Evolutionary conservation across 108 stramenopile genomes (phyloP).

Genomic region (Cyclotella choctawhatcheeana): DNA sequence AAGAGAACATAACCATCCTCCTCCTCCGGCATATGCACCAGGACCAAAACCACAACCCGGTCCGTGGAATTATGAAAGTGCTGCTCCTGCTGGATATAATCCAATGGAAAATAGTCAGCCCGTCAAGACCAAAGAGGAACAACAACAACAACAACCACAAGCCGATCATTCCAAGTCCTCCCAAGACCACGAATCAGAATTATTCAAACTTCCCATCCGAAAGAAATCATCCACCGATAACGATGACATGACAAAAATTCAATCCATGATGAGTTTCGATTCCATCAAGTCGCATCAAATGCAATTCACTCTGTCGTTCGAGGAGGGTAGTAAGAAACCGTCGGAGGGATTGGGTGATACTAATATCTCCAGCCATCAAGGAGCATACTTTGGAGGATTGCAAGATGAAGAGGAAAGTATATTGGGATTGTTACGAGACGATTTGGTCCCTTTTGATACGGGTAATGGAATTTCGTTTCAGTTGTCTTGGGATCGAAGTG

Average conservation of each 20-base stretch:
- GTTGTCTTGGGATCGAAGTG: not conserved
- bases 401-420: conserved; percentile 1
- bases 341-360: too few relatives aligned
- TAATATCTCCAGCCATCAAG: not conserved
- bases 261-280: conserved; percentile 5
- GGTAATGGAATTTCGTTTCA: conserved; percentile 7
- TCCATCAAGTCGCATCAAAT: not conserved
- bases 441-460: not conserved
- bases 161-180: too few relatives aligned
- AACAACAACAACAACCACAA: too few relatives aligned
- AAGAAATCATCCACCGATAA: not conserved
- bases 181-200: not conserved
- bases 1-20: too few relatives aligned
- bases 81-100: too few relatives aligned
- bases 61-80: too few relatives aligned
- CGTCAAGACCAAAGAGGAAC: too few relatives aligned
- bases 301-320: not conserved
- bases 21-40: too few relatives aligned
- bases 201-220: not conserved
- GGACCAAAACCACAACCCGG: too few relatives aligned
- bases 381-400: not conserved
- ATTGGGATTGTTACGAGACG: conserved; percentile 1
- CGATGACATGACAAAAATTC: conserved; percentile 6
- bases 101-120: too few relatives aligned
- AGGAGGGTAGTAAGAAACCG: too few relatives aligned